These are phyloP conservation scores for Halophytophthora polymorphica DNA, from an alignment of 352 stramenopile species.

Conservation along the genomic window DNA sequence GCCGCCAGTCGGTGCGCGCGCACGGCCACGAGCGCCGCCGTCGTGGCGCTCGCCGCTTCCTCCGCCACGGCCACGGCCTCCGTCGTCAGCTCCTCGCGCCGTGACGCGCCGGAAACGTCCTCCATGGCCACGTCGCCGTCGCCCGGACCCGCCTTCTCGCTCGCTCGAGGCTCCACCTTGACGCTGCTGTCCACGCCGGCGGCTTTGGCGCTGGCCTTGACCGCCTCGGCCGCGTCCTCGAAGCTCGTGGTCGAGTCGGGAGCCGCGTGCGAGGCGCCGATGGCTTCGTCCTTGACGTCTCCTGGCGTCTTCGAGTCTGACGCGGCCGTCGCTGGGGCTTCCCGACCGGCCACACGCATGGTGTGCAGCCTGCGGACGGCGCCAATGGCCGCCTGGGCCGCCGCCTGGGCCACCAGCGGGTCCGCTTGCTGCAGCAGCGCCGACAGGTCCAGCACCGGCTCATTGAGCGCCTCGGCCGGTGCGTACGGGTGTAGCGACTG, in stretches of 20 bases:
- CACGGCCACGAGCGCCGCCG: conserved; percentile 52
- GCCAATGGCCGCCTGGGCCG: conserved; percentile 56
- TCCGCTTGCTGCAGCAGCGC: conserved; percentile 59
- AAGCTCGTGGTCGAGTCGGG: conserved; percentile 30
- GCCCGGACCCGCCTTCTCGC: background rate
- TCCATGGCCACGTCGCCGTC: conserved; percentile 54
- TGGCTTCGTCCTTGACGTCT: conserved; percentile 16
- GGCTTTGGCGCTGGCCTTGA: conserved; percentile 32
- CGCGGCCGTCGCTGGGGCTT: conserved; percentile 1
- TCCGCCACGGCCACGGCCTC: conserved; percentile 58
- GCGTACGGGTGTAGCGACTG: conserved; percentile 36
- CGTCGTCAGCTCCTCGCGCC: conserved; percentile 29
- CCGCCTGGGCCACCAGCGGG: conserved; percentile 67
- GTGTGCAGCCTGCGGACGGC: conserved; percentile 65
- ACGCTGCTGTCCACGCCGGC: conserved; percentile 38
- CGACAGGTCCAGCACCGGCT: conserved; percentile 49
- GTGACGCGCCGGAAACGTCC: conserved; percentile 7
- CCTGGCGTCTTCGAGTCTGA: conserved; percentile 2
- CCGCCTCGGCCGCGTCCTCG: conserved; percentile 32
- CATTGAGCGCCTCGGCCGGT: conserved; percentile 46
- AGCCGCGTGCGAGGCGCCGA: no score
- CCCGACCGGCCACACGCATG: conserved; percentile 18
- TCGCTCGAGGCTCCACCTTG: conserved; percentile 25
- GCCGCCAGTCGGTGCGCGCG: conserved; percentile 46
- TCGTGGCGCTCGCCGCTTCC: conserved; percentile 61